These are phyloP conservation scores for Populus deltoides DNA, from an alignment of 345 rosid genomes.

Conservation along the genomic window DNA sequence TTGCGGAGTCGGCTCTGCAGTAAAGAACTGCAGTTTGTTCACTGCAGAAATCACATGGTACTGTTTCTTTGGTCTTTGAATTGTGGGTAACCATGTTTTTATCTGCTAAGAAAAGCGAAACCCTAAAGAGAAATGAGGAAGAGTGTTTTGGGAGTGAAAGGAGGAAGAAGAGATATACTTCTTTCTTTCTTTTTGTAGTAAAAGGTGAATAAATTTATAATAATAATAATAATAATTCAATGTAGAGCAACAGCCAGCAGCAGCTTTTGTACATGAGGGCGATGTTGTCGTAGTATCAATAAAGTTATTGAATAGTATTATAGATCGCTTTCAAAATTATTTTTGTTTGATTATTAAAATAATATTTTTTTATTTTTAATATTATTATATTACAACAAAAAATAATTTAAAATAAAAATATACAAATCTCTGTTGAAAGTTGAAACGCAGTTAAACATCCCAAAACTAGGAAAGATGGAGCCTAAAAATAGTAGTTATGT, in stretches of 20 bases:
- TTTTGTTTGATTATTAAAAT: no score
- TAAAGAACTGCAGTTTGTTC: conserved; percentile 62
- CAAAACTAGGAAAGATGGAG: no score
- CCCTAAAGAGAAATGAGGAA: neutral
- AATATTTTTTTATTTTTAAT: no score
- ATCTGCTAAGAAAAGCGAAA: neutral
- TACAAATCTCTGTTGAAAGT: no score
- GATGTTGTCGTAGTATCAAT: neutral
- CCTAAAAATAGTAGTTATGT: no score
- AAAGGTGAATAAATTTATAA: no score
- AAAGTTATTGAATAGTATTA: neutral
- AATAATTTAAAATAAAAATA: no score
- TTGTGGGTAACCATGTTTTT: conserved; percentile 37
- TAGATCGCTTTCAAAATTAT: no score
- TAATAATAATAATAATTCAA: no score
- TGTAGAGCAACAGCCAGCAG: no score
- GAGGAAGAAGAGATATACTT: conserved; percentile 1
- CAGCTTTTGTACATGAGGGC: conserved; percentile 2
- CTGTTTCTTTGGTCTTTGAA: conserved; percentile 23
- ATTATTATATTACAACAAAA: no score
- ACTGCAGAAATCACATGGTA: conserved; percentile 77
- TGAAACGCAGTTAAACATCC: no score
- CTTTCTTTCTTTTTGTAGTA: neutral
- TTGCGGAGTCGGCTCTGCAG: conserved; percentile 87
- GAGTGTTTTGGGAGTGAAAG: neutral